Evolutionary conservation across 2,329 filamentous ascomycete species (phyloP).

Genomic region (Alternaria triticimaculans): DNA sequence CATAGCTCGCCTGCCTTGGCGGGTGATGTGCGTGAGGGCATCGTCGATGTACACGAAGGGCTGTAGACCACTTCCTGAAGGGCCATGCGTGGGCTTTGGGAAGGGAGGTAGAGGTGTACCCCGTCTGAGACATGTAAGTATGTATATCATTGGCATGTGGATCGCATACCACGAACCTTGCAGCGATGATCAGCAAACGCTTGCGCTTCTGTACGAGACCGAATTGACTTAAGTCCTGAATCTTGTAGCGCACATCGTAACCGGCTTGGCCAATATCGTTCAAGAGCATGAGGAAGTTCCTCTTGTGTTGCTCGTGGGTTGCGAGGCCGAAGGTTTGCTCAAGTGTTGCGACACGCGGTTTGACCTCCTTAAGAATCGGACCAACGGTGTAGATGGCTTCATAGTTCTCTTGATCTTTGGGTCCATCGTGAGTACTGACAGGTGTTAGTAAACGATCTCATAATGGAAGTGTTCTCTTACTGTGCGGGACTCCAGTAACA

Average conservation of each 20-base stretch:
- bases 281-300: conserved; percentile 18
- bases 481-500: conserved; percentile 22
- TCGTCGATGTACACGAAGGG: conserved; percentile 25
- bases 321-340: conserved; percentile 26
- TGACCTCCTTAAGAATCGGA: conserved; percentile 16
- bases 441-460: neutral
- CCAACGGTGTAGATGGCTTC: conserved; percentile 26
- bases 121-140: conserved; percentile 20
- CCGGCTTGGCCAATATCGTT: conserved; percentile 23
- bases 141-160: neutral
- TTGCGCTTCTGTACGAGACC: conserved; percentile 35
- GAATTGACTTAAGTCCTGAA: conserved; percentile 23
- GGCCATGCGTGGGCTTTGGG: conserved; percentile 34
- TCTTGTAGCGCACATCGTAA: conserved; percentile 34
- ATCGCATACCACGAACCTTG: conserved; percentile 20
- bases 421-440: conserved; percentile 17
- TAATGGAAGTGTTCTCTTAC: conserved; percentile 15
- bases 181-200: conserved; percentile 38
- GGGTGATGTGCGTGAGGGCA: conserved; percentile 23
- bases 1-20: neutral
- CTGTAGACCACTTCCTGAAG: conserved; percentile 26
- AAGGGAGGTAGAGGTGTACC: conserved; percentile 40
- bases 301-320: conserved; percentile 6
- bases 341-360: conserved; percentile 23
- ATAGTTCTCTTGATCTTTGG: conserved; percentile 30